Evolutionary conservation across 306 rosid genomes (phyloP).

Genomic region (Herpetospermum pedunculosum): DNA sequence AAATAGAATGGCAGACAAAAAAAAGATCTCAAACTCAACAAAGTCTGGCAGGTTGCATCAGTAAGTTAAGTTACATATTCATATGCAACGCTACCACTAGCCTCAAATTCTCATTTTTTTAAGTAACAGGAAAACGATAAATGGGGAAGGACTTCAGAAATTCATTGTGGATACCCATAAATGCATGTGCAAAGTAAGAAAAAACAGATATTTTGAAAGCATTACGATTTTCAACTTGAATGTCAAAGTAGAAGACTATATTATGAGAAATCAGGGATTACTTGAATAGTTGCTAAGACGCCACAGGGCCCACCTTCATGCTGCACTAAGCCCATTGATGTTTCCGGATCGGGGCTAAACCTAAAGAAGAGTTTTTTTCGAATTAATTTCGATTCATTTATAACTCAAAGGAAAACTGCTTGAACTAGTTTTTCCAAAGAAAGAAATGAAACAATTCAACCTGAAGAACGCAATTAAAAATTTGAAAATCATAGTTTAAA

Average conservation of each 20-base stretch:
- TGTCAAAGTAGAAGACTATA: slow-evolving; percentile 11
- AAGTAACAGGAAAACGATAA: background rate
- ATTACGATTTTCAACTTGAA: background rate
- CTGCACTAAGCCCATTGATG: slow-evolving; percentile 96
- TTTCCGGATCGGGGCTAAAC: slow-evolving; percentile 77
- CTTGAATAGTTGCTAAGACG: slow-evolving; percentile 96
- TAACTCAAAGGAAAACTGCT: background rate
- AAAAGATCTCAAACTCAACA: background rate
- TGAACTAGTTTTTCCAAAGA: background rate
- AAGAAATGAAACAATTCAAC: background rate
- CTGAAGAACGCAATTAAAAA: background rate
- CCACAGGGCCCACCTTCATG: slow-evolving; percentile 99
- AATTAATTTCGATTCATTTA: slow-evolving; percentile 9
- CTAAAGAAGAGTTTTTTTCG: slow-evolving; percentile 31
- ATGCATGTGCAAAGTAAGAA: background rate
- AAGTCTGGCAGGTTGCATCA: background rate
- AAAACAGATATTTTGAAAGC: background rate
- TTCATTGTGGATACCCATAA: background rate
- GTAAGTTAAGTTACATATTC: background rate
- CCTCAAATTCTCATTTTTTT: background rate
- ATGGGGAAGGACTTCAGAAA: background rate
- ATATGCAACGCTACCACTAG: background rate
- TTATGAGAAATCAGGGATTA: slow-evolving; percentile 33
- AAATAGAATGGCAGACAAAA: background rate
- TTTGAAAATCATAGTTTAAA: background rate